phyloP scores from a whole-genome alignment of 2,329 filamentous ascomycete genomes.

The Calonectria pauciramosa region DNA sequence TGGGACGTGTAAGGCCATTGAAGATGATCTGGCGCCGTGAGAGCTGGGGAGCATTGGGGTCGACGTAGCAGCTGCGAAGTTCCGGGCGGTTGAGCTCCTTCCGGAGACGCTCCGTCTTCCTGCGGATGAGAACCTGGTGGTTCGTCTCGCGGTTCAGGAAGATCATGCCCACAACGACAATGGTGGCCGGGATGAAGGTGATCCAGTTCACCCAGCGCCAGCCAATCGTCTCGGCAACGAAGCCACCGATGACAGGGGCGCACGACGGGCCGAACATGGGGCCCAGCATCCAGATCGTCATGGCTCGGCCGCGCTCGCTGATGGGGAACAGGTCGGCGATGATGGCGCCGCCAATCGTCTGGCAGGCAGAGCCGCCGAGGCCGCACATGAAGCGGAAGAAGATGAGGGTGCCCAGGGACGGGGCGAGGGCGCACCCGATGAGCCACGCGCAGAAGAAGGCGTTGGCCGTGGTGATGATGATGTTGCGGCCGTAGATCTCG shows the following conservation, averaged over 20 bases:
- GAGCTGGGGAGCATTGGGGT: slow-evolving; percentile 41
- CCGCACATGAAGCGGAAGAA: slow-evolving; percentile 72
- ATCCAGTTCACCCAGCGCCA: slow-evolving; percentile 69
- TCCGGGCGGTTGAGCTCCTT: slow-evolving; percentile 59
- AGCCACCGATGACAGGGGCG: slow-evolving; percentile 64
- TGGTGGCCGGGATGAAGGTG: slow-evolving; percentile 59
- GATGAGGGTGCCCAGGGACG: slow-evolving; percentile 66
- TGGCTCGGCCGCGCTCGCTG: slow-evolving; percentile 61
- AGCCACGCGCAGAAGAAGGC: slow-evolving; percentile 73
- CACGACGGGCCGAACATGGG: slow-evolving; percentile 69
- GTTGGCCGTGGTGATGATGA: slow-evolving; percentile 70
- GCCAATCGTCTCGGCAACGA: slow-evolving; percentile 61
- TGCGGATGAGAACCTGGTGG: slow-evolving; percentile 62
- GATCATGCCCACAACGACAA: slow-evolving; percentile 42
- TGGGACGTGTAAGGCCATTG: slow-evolving; percentile 68
- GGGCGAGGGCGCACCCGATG: slow-evolving; percentile 74
- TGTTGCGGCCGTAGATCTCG: slow-evolving; percentile 75
- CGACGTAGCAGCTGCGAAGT: slow-evolving; percentile 61
- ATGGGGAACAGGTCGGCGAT: slow-evolving; percentile 68
- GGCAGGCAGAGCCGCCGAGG: slow-evolving; percentile 67
- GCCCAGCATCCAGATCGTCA: slow-evolving; percentile 67
- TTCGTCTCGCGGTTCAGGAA: slow-evolving; percentile 56
- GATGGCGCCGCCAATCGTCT: slow-evolving; percentile 68
- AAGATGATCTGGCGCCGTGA: slow-evolving; percentile 41
- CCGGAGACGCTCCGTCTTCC: slow-evolving; percentile 61